These are phyloP conservation scores for Cryptococcus hybrid DNA, from an alignment of 1,284 basidiomycete species.

Conservation along the genomic window DNA sequence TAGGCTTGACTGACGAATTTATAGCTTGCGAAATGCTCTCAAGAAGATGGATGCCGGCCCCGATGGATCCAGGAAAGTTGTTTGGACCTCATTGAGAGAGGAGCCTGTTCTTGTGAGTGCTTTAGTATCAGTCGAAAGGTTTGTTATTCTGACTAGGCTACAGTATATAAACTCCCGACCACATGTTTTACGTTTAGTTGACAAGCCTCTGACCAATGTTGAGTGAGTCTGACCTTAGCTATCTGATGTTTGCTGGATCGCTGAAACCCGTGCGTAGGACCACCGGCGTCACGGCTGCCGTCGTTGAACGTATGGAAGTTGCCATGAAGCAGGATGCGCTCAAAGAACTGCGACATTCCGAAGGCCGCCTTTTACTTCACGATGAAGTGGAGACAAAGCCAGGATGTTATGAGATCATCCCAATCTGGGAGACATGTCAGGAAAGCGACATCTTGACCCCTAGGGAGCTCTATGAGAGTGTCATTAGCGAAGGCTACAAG, in stretches of 20 bases:
- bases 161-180: conserved; percentile 59
- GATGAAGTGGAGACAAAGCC: conserved; percentile 94
- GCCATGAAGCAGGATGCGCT: conserved; percentile 88
- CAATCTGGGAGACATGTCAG: conserved; percentile 78
- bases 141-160: neutral
- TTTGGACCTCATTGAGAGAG: conserved; percentile 91
- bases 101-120: conserved; percentile 75
- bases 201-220: conserved; percentile 86
- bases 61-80: conserved; percentile 66
- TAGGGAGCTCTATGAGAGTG: conserved; percentile 59
- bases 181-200: conserved; percentile 87
- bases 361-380: conserved; percentile 75
- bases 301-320: conserved; percentile 91
- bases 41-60: conserved; percentile 72
- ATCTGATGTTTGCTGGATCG: neutral
- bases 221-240: conserved; percentile 59
- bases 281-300: conserved; percentile 87
- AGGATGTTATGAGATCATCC: conserved; percentile 82
- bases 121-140: neutral
- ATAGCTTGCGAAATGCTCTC: conserved; percentile 76
- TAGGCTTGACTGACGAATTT: neutral
- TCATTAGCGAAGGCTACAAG: conserved; percentile 66
- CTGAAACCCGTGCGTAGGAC: conserved; percentile 58
- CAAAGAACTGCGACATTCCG: conserved; percentile 68
- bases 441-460: conserved; percentile 92